Evolutionary conservation across 2,329 filamentous ascomycete species (phyloP), one percentile per base, ranked within the genome.

Genomic region (Madurella fahalii): DNA sequence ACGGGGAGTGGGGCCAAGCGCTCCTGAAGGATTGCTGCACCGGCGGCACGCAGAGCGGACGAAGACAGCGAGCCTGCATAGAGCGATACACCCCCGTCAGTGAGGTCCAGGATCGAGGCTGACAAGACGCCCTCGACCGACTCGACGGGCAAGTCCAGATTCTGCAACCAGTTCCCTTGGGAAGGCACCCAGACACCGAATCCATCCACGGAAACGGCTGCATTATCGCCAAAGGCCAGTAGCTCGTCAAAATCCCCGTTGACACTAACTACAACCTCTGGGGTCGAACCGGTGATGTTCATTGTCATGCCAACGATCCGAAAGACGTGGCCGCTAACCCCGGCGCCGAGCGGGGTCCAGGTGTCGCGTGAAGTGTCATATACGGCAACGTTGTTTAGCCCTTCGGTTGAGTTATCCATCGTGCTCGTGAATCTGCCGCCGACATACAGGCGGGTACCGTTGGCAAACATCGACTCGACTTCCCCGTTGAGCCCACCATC

Each of bases 101-200:
- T 37, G 9, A 90, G 74, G 50, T 85, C 77, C n/a, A 89, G 79
- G 40, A 86, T 77, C 7, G 79, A 77, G 1, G 89, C 81, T 16
- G 85, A 87, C 44, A 99, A 77, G 53, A 84, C 74, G 39, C 94
- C 95, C 54, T 79, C 78, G 63, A 95, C 81, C 7, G 81, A 77
- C 52, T 89, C 84, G 32, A 84, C 78, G 8, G 81, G 73, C 7
- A 82, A 74, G 37, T 84, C 71, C 16, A 96, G 73, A 62, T 95
- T 94, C 66, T 90, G 84, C 15, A 99, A 77, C 94, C 94, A 99
- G 67, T 94, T 94, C 54, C 78, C 80, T 58, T 81, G 78, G 3
- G 91, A 95, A 2, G 89, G 89, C 8, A 97, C 86, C 94, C 94
- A 99, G 39, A 97, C 78, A 13, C 90, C 93, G 65, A 99, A 90